These are phyloP conservation scores for Claviceps sp. DNA, from an alignment of 2,329 filamentous ascomycete species.

Conservation along the genomic window DNA sequence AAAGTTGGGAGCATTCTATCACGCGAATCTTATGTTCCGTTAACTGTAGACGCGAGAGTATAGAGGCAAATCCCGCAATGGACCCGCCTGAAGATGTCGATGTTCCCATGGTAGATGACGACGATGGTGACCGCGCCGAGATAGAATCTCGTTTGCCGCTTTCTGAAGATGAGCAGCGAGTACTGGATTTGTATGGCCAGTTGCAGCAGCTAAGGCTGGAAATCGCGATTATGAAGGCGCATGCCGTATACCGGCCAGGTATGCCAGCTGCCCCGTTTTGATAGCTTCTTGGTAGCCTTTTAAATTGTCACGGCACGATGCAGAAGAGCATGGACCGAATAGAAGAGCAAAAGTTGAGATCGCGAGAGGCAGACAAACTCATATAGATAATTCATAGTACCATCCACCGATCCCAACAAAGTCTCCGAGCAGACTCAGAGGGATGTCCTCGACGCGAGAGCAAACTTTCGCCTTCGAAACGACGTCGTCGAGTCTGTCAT, in stretches of 20 bases:
- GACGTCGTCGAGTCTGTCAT: constrained; percentile 56
- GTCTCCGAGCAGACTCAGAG: constrained; percentile 45
- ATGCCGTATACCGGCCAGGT: constrained; percentile 25
- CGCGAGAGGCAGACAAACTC: background rate
- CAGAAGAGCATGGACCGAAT: background rate
- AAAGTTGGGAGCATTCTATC: background rate
- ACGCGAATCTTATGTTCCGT: background rate
- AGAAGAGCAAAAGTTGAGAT: background rate
- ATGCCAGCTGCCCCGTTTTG: constrained; percentile 1
- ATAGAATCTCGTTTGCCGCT: constrained; percentile 36
- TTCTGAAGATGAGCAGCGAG: constrained; percentile 50
- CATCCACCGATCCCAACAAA: constrained; percentile 24
- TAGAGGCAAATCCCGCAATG: background rate
- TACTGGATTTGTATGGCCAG: constrained; percentile 57
- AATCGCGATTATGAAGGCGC: constrained; percentile 48
- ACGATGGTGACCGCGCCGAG: constrained; percentile 8
- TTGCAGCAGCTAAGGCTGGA: constrained; percentile 60
- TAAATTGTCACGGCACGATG: background rate
- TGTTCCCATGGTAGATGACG: constrained; percentile 13
- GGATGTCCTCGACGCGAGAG: constrained; percentile 56
- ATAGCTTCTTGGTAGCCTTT: background rate
- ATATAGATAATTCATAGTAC: background rate
- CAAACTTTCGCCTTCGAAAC: constrained; percentile 55
- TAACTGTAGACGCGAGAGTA: background rate
- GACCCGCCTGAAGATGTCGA: constrained; percentile 14